Evolutionary conservation across 352 stramenopile species (phyloP).

Genomic region (Paralagenidium karlingii): DNA sequence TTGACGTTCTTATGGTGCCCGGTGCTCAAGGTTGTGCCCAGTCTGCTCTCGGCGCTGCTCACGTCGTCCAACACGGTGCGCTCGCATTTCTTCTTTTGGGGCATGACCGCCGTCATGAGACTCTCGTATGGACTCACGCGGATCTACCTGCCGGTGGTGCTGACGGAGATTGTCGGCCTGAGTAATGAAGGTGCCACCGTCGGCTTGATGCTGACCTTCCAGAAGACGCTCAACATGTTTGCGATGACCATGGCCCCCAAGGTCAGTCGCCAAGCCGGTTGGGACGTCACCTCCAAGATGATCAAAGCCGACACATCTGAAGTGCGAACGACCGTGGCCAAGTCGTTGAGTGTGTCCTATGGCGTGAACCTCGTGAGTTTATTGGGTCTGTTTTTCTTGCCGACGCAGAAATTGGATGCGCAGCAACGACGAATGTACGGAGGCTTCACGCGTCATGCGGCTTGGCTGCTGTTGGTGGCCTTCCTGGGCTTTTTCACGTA

Average conservation of each 20-base stretch:
- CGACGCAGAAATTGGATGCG: constrained; percentile 43
- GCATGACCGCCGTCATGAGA: constrained; percentile 31
- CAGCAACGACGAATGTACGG: constrained; percentile 53
- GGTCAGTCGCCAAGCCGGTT: no score
- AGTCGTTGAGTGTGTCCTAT: no score
- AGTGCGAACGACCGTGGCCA: no score
- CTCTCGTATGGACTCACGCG: constrained; percentile 36
- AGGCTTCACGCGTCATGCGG: constrained; percentile 23
- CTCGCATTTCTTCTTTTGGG: constrained; percentile 42
- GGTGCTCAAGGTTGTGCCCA: no score
- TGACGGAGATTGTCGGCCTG: constrained; percentile 55
- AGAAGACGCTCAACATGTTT: constrained; percentile 43
- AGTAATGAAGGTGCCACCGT: constrained; percentile 44
- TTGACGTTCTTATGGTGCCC: no score
- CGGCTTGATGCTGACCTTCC: constrained; percentile 40
- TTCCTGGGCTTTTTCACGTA: constrained; percentile 7
- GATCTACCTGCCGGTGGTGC: constrained; percentile 36
- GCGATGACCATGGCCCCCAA: constrained; percentile 31
- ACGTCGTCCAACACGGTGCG: constrained; percentile 29
- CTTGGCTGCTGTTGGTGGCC: constrained; percentile 9
- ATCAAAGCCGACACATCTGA: no score
- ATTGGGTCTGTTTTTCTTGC: constrained; percentile 35
- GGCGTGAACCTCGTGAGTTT: no score
- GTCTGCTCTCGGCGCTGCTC: constrained; percentile 28
- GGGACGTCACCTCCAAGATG: no score